Conservation (phyloP, 2,329 filamentous ascomycete species). For the Aspergillus bombycis region DNA sequence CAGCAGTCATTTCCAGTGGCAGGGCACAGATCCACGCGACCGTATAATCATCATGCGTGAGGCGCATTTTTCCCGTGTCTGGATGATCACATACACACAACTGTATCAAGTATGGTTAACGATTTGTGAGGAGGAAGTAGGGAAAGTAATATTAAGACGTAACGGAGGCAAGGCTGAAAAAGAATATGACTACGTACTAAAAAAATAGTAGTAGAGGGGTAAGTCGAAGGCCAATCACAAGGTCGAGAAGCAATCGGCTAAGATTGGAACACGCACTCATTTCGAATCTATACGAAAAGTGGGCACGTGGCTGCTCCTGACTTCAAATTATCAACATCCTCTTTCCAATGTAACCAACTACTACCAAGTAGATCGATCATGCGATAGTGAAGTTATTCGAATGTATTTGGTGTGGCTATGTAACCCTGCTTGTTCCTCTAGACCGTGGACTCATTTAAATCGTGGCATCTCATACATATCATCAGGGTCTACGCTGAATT, state of each 20-base stretch:
- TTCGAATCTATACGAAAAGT: background rate
- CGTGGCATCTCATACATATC: constrained; percentile 52
- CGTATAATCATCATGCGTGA: constrained; percentile 24
- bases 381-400: background rate
- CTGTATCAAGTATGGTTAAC: background rate
- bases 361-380: background rate
- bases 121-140: background rate
- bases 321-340: background rate
- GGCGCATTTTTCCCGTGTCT: background rate
- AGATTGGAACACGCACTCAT: background rate
- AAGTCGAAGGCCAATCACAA: background rate
- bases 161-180: background rate
- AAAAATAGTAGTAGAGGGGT: background rate
- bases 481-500: constrained; percentile 49
- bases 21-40: constrained; percentile 18
- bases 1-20: constrained; percentile 30
- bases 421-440: background rate
- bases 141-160: background rate
- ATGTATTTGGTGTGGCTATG: background rate
- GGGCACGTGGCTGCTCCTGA: too few species aligned
- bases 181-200: background rate
- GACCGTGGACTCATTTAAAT: constrained; percentile 5
- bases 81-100: background rate
- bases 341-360: background rate
- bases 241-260: background rate